Evolutionary conservation across 2,329 filamentous ascomycete species (phyloP), one percentile per base, ranked within the genome.

Genomic region (Chaetomium sp.): DNA sequence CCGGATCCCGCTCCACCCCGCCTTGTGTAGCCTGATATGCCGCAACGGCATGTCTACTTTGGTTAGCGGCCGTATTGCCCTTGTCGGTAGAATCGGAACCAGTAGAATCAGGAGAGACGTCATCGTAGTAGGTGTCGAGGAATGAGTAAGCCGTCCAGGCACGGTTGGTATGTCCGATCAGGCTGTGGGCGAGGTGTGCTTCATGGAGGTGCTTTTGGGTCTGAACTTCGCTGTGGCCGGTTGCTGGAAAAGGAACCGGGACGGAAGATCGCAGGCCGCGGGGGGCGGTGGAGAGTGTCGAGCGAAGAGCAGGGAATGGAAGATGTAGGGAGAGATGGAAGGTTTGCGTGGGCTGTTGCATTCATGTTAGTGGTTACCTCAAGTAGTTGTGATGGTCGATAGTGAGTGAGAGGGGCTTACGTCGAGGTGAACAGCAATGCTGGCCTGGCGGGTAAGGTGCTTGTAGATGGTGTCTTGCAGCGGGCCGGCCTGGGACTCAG

Each of bases 111-210:
- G 19, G 19, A 27, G 19, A 27, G 19, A 27, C 19, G 19, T 27
- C 46, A 32, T 61, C 60, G 9, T 61, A 52, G 34, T 61, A 61
- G 6, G 60, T 61, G 48, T 61, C 60, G 27, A 61, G 58, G 36
- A 60, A 49, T 2, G 50, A 55, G 45, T 61, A 57, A n/a, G 58
- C 56, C 7, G 58, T 58, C 58, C 58, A 61, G 43, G 49, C 48
- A 12, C 36, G 42, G 52, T 60, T 57, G 44, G 56, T 56, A 4
- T 58, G 33, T 11, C 60, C 60, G 3, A 47, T 51, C 47, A 61
- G 40, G 52, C 54, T 58, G 55, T 49, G 52, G 0, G 60, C 60
- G n/a, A 60, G 34, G 14, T 60, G 60, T 1, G 54, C 55, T 11
- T 61, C 58, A 54, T 61, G 51, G 6, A 61, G 19, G 36, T 51